Base-by-base conservation (phyloP, 768 basidiomycete species). In the Pulveroboletus sp. region DNA sequence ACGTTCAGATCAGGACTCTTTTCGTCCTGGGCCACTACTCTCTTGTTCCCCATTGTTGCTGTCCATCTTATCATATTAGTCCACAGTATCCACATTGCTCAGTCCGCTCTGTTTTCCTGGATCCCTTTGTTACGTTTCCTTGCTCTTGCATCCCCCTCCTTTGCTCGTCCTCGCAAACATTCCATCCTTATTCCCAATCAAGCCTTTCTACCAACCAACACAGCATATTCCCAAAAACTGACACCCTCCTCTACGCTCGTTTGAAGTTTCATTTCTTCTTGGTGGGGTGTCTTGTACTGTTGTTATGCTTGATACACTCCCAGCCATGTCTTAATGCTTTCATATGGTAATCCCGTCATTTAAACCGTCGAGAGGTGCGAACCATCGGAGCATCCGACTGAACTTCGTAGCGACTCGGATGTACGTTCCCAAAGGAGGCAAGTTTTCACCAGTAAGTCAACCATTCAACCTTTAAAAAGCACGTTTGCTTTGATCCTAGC, bases 261-360 rank as follows among this genome's bases (percentile, higher is more conserved):
- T 67, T 61, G 37, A 49, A 50, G 52, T 53, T 51, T 49, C 45
- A 50, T 57, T 63, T 55, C 52, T 53, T 60, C 52, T 53, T 60
- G 60, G 60, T 50, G 60, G 54, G 55, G 48, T 32, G 60, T 62
- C 62, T 46, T 69, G 67, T 65, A 65, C 56, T 65, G 59, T 67
- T 57, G 50, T 52, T 50, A 65, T 67, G 66, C 65, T 69, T 58
- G 55, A 62, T 69, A 67, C 58, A 60, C 58, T 57, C 55, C 55
- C 58, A 44, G 3, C 67, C 62, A 67, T 67, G 66, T 67, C 59
- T 46, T 69, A 69, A 67, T 67, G 57, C 55, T 58, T 67, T 65
- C 60, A 44, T 69, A 69, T 69, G 63, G 61, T 67, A 67, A 63
- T 64, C 37, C 36, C 31, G 49, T 64, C 56, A 60, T 64, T 64